Percentiles rank a stretch among this genome's conserved stretches.
These are phyloP conservation scores for Colletotrichum shisoi DNA, from an alignment of 2,329 filamentous ascomycete genomes.

Conservation along the genomic window DNA sequence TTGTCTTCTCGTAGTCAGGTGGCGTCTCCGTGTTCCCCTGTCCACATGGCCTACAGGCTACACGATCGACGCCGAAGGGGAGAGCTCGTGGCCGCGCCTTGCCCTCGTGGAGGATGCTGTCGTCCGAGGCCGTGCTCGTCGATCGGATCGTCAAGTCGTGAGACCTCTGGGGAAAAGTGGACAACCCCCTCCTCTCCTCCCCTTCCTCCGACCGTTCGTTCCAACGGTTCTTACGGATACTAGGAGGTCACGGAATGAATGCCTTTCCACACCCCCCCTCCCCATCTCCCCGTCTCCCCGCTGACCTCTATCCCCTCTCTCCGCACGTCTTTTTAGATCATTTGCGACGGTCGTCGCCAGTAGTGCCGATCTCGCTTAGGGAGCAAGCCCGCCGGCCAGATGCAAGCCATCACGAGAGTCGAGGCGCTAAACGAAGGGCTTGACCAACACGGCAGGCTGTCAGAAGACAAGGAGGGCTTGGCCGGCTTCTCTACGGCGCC, in stretches of 20 bases:
- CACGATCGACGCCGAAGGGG: background rate
- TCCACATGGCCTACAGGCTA: constrained; percentile 24
- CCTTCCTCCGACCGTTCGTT: background rate
- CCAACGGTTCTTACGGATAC: too few relatives aligned
- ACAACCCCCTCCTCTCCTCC: background rate
- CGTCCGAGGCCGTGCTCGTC: background rate
- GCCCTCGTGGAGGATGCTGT: background rate
- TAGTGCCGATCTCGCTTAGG: constrained; percentile 18
- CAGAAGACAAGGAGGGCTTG: background rate
- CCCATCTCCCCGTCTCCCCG: background rate
- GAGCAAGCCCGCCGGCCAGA: background rate
- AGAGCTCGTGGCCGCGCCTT: constrained; percentile 20
- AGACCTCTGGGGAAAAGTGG: constrained; percentile 21
- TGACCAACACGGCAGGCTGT: background rate
- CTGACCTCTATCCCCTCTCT: background rate
- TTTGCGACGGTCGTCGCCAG: constrained; percentile 5
- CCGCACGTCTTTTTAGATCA: constrained; percentile 20
- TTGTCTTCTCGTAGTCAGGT: constrained; percentile 23
- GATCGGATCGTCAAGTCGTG: constrained; percentile 28
- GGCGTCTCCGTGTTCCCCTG: constrained; percentile 4
- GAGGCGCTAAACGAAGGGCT: background rate
- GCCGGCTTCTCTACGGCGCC: constrained; percentile 24
- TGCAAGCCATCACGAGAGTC: background rate
- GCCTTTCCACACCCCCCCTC: background rate
- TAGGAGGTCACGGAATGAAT: too few relatives aligned